Evolutionary conservation across 805 yeast species (phyloP).

Genomic region (Candida alai): DNA sequence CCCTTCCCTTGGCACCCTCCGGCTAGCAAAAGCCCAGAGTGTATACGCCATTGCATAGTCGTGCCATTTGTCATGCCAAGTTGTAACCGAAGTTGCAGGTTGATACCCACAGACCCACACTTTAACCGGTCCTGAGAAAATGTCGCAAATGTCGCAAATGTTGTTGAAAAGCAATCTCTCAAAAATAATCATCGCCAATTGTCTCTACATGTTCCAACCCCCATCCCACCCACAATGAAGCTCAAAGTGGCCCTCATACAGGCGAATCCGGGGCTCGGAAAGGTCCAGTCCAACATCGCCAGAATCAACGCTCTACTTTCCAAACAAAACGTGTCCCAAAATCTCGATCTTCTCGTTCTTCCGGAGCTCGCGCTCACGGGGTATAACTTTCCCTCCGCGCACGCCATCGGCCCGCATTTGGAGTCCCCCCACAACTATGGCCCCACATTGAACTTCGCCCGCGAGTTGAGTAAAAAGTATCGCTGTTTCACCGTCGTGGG

Average conservation of each 20-base stretch:
- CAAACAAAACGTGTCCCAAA: conserved; percentile 15
- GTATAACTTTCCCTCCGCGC: conserved; percentile 55
- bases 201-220: too few species aligned
- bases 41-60: too few species aligned
- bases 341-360: conserved; percentile 65
- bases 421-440: conserved; percentile 44
- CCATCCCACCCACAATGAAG: conserved; percentile 35
- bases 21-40: too few species aligned
- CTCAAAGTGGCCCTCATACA: conserved; percentile 65
- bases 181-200: too few species aligned
- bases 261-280: conserved; percentile 61
- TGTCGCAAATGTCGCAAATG: too few species aligned
- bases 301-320: conserved; percentile 44
- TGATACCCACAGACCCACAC: too few species aligned
- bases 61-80: too few species aligned
- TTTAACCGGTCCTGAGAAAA: too few species aligned
- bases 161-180: too few species aligned
- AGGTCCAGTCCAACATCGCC: conserved; percentile 48
- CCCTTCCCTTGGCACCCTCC: too few species aligned
- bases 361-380: conserved; percentile 89
- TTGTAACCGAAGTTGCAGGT: too few species aligned
- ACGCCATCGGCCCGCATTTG: conserved; percentile 53
- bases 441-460: conserved; percentile 54
- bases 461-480: conserved; percentile 43
- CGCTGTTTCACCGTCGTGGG: conserved; percentile 74